These are phyloP conservation scores for Chiua virens DNA, from an alignment of 768 basidiomycete genomes.

Conservation along the genomic window DNA sequence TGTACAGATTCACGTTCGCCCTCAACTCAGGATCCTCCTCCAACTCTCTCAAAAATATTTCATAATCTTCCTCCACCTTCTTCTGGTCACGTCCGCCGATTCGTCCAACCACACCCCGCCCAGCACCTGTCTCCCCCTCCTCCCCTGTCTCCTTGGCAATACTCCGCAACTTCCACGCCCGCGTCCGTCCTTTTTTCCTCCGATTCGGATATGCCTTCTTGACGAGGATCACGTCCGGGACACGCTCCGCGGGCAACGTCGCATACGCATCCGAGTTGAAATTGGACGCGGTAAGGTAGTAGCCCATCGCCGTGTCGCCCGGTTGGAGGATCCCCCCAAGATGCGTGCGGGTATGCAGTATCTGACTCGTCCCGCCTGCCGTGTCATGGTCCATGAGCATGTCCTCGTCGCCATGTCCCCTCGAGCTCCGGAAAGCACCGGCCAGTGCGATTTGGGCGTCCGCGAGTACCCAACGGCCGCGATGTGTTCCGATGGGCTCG, in stretches of 20 bases:
- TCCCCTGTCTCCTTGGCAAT: slow-evolving; percentile 93
- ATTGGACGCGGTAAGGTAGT: slow-evolving; percentile 84
- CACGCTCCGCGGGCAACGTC: slow-evolving; percentile 55
- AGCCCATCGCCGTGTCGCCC: slow-evolving; percentile 91
- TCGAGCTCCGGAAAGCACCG: slow-evolving; percentile 68
- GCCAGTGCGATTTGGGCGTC: slow-evolving; percentile 89
- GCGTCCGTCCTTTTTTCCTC: slow-evolving; percentile 82
- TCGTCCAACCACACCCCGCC: slow-evolving; percentile 84
- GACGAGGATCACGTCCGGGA: slow-evolving; percentile 92
- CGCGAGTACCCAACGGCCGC: slow-evolving; percentile 80
- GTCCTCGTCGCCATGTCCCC: slow-evolving; percentile 44
- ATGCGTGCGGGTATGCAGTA: slow-evolving; percentile 95
- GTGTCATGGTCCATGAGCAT: slow-evolving; percentile 63
- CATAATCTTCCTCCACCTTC: slow-evolving; percentile 97
- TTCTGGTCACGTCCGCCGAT: slow-evolving; percentile 87
- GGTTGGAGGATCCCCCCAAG: slow-evolving; percentile 92
- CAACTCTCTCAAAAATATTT: slow-evolving; percentile 88
- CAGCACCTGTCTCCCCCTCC: slow-evolving; percentile 74
- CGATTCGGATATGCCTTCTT: slow-evolving; percentile 95
- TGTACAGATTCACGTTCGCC: slow-evolving; percentile 84
- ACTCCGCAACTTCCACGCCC: slow-evolving; percentile 86
- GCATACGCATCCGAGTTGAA: slow-evolving; percentile 91
- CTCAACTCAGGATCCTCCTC: slow-evolving; percentile 96
- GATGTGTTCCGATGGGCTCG: slow-evolving; percentile 70
- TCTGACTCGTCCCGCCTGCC: slow-evolving; percentile 63